Conservation (phyloP, 176 grass and related monocot species). For the sorghum (Sorghum bicolor) region Sorghum_bicolor_NCBIv3 NC_012870.2:71126001-71126500, state of each 20-base stretch:
- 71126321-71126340: neutral
- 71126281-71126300: neutral
- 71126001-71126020: conserved; percentile 32
- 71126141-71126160: neutral
- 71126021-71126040: conserved; percentile 30
- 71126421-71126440: neutral
- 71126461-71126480: neutral
- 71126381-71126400: neutral
- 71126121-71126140: conserved; percentile 31
- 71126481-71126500: neutral
- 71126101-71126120: conserved; percentile 26
- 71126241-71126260: neutral
- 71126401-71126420: neutral
- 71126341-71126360: neutral
- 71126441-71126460: neutral
- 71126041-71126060: conserved; percentile 52
- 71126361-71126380: neutral
- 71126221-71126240: neutral
- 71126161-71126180: neutral
- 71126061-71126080: conserved; percentile 6
- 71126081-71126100: neutral
- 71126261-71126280: neutral
- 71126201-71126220: neutral
- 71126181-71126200: neutral
- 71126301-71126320: neutral